phyloP scores from a whole-genome alignment of 805 yeast genomes.

The Sungouiella thailandica region DNA sequence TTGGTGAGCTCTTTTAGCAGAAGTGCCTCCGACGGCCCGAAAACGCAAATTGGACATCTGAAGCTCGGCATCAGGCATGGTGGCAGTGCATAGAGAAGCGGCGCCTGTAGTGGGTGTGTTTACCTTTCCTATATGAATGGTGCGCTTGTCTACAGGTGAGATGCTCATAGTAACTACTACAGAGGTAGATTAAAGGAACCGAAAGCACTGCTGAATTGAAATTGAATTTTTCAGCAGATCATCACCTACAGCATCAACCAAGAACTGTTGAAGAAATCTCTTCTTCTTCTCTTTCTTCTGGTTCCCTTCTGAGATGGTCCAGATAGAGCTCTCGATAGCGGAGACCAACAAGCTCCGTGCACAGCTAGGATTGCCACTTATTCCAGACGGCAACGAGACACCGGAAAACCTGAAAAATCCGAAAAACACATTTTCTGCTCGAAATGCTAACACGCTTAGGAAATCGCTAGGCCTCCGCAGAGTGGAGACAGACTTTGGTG shows the following conservation, averaged over 20 bases:
- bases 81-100: not conserved
- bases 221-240: no score
- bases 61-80: not conserved
- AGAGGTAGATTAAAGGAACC: no score
- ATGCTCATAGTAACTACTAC: no score
- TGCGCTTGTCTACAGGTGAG: no score
- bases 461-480: slow-evolving; percentile 11
- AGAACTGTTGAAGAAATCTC: no score
- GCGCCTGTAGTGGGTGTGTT: no score
- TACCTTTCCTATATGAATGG: no score
- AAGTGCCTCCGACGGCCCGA: slow-evolving; percentile 37
- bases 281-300: no score
- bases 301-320: no score
- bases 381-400: slow-evolving; percentile 19
- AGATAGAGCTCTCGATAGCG: slow-evolving; percentile 34
- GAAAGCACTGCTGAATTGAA: no score
- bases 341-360: slow-evolving; percentile 53
- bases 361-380: slow-evolving; percentile 51
- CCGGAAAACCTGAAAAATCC: not conserved
- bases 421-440: not conserved
- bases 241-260: no score
- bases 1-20: slow-evolving; percentile 39
- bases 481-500: no score
- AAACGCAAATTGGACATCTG: slow-evolving; percentile 1
- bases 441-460: slow-evolving; percentile 13